These are phyloP conservation scores for Berkeleyomyces rouxiae DNA, from an alignment of 2,329 filamentous ascomycete genomes.

Conservation along the genomic window DNA sequence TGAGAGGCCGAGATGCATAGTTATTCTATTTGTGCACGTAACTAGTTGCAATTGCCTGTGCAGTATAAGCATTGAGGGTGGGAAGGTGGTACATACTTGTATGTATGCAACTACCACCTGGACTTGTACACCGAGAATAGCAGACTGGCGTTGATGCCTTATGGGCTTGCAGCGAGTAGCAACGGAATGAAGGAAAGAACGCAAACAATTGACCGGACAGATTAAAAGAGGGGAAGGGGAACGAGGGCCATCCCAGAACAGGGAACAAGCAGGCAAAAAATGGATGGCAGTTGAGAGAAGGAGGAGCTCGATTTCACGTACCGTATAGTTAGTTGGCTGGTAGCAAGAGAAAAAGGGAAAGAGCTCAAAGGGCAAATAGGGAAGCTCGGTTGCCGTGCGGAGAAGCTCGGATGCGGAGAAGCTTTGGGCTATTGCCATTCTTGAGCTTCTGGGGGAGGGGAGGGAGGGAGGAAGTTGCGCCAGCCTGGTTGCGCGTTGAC, in stretches of 20 bases:
- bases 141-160: background rate
- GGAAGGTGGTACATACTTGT: too few relatives aligned
- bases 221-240: background rate
- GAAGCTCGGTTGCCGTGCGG: background rate
- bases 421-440: background rate
- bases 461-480: background rate
- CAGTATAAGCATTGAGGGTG: too few relatives aligned
- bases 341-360: background rate
- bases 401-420: constrained; percentile 1
- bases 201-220: background rate
- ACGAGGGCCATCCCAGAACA: background rate
- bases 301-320: too few relatives aligned
- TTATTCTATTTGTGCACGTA: too few relatives aligned
- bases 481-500: too few relatives aligned
- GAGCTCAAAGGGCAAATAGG: background rate
- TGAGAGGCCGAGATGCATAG: background rate
- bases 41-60: too few relatives aligned
- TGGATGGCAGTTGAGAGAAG: background rate
- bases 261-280: background rate
- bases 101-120: too few relatives aligned
- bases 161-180: background rate
- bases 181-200: background rate
- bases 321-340: background rate
- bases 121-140: background rate
- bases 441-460: background rate